phyloP scores from a whole-genome alignment of 495 filamentous ascomycete species.

The Aspergillus carlsbadensis region DNA sequence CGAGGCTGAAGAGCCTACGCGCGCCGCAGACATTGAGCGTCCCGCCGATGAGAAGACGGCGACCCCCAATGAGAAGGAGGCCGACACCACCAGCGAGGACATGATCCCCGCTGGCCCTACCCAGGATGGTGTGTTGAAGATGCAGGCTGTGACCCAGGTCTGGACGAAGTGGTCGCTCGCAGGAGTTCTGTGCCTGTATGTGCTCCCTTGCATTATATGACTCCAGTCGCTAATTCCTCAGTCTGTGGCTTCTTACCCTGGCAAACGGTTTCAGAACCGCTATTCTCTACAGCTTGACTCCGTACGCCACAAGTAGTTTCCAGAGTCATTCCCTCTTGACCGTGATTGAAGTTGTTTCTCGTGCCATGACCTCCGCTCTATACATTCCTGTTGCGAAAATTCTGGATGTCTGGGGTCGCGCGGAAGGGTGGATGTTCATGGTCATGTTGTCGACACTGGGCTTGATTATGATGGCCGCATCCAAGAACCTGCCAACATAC shows the following conservation, averaged over 20 bases:
- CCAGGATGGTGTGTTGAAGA: slow-evolving; percentile 7
- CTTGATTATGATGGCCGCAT: slow-evolving; percentile 5
- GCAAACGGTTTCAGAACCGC: neutral
- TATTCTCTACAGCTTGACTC: slow-evolving; percentile 4
- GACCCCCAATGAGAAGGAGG: slow-evolving; percentile 3
- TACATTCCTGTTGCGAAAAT: slow-evolving; percentile 6
- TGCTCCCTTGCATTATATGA: neutral
- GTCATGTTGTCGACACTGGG: neutral
- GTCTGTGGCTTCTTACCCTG: slow-evolving; percentile 3
- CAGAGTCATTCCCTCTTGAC: slow-evolving; percentile 7
- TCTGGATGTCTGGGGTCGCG: slow-evolving; percentile 1
- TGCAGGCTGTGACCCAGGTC: slow-evolving; percentile 7
- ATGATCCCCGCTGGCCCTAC: neutral
- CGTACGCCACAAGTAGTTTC: slow-evolving; percentile 3
- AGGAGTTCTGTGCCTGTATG: slow-evolving; percentile 2
- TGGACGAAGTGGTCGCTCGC: slow-evolving; percentile 1
- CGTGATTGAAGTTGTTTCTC: neutral
- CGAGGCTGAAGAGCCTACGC: neutral
- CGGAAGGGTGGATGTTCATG: slow-evolving; percentile 3
- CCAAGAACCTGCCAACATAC: slow-evolving; percentile 4
- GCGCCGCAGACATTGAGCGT: neutral
- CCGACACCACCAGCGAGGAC: slow-evolving; percentile 2
- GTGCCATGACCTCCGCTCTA: neutral
- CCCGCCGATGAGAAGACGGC: neutral
- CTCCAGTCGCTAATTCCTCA: neutral